Base-by-base conservation (phyloP, 2,329 filamentous ascomycete species). In the Claviceps purpurea region DNA sequence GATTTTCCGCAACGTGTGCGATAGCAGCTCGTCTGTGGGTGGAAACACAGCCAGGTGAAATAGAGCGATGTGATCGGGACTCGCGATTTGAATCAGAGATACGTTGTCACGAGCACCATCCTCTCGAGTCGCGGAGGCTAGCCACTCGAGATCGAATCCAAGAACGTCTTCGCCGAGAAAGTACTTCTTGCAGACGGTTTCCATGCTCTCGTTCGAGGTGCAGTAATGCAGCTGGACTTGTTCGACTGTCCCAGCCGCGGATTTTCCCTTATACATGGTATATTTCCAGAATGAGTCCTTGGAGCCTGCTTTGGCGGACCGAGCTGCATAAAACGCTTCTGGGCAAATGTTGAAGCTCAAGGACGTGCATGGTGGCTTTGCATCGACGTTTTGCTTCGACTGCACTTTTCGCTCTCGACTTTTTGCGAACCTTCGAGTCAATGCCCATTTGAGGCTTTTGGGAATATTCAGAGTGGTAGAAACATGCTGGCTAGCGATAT, bases 71-170 rank as follows among this genome's bases (percentile, higher is more conserved):
- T 81, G 84, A 55, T 84, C 79, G 44, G 86, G 78, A 54, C 81
- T 86, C 1, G 90, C 88, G 22, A 96, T 66, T 65, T 96, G 91
- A 44, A 96, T 84, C 40, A 96, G 68, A 0, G 87, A 90, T 6
- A 94, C 78, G 55, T 89, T 88, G 50, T 76, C 72, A 57, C 85
- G 84, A 4, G 82, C 68, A 3, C 74, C 72, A 2, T 73, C 64
- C 7, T 57, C 59, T 20, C 64, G 72, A 5, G 62, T 69, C 0
- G 79, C 73, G 5, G 76, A 70, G 1, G 72, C 57, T 50, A 80
- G 74, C 90, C 91, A 96, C 69, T 96, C 91, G 56, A 96, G 75
- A 61, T 96, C 90, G 55, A 96, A 89, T 0, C 90, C 90, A n/a
- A 96, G 64, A 2, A 94, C 68, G 41, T 79, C 73, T 60, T 93